Evolutionary conservation across 2,329 filamentous ascomycete species (phyloP).

Genomic region (Achaetomium macrosporum): DNA sequence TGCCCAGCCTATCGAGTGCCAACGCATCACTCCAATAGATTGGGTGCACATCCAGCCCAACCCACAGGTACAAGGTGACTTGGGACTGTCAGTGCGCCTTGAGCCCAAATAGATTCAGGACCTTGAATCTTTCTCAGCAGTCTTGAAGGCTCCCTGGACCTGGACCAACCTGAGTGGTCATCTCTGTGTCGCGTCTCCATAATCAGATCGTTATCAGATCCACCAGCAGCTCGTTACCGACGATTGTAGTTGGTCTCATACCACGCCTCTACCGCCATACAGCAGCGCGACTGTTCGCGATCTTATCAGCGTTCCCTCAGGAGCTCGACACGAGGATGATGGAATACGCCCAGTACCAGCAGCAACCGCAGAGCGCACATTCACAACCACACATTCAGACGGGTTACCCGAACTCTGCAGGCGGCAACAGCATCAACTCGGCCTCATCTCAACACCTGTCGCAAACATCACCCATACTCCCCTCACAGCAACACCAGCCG

Average conservation of each 20-base stretch:
- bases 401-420: constrained; percentile 55
- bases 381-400: constrained; percentile 50
- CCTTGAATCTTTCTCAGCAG: constrained; percentile 25
- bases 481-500: constrained; percentile 67
- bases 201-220: constrained; percentile 11
- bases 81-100: constrained; percentile 36
- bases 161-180: constrained; percentile 18
- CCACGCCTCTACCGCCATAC: background rate
- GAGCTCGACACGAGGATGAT: constrained; percentile 45
- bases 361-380: constrained; percentile 61
- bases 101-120: constrained; percentile 39
- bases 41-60: constrained; percentile 44
- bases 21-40: constrained; percentile 58
- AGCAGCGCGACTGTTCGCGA: constrained; percentile 16
- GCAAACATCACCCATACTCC: constrained; percentile 75
- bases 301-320: constrained; percentile 17
- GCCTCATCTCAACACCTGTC: constrained; percentile 66
- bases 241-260: constrained; percentile 1
- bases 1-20: constrained; percentile 45
- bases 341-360: constrained; percentile 71
- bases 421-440: constrained; percentile 60
- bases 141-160: constrained; percentile 8
- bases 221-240: background rate
- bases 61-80: constrained; percentile 40
- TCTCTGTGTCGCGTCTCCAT: constrained; percentile 8